Evolutionary conservation across 106 monocot species (phyloP).

Genomic region (Platanthera guangdongensis): DNA sequence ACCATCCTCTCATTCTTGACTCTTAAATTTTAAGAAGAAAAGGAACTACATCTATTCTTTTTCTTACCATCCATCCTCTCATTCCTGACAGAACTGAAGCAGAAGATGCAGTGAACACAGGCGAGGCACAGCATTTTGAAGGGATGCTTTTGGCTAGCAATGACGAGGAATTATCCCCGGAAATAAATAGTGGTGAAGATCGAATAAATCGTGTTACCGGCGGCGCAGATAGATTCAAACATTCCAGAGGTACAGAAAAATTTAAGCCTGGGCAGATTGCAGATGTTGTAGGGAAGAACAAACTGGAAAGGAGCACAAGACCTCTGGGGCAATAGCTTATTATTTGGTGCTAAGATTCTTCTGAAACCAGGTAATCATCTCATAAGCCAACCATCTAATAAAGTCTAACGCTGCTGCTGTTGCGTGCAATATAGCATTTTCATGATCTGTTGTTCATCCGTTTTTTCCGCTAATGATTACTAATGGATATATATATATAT

Average conservation of each 20-base stretch:
- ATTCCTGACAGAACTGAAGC: not conserved
- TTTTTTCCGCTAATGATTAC: no score
- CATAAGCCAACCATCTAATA: not conserved
- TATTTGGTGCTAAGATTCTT: not conserved
- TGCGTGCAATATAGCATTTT: no score
- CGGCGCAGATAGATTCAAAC: slow-evolving; percentile 1
- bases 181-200: not conserved
- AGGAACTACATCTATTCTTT: no score
- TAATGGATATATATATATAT: no score
- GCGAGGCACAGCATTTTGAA: not conserved
- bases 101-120: not conserved
- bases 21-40: no score
- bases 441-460: no score
- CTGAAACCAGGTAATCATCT: not conserved
- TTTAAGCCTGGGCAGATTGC: not conserved
- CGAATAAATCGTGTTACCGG: not conserved
- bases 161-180: not conserved
- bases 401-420: no score
- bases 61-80: not conserved
- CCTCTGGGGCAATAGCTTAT: slow-evolving; percentile 8
- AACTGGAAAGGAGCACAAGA: not conserved
- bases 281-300: slow-evolving; percentile 2
- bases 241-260: slow-evolving; percentile 2
- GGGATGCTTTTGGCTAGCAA: not conserved
- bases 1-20: no score